Base-by-base conservation (phyloP, 1,284 basidiomycete genomes). In the Leccinum griseonigrum region DNA sequence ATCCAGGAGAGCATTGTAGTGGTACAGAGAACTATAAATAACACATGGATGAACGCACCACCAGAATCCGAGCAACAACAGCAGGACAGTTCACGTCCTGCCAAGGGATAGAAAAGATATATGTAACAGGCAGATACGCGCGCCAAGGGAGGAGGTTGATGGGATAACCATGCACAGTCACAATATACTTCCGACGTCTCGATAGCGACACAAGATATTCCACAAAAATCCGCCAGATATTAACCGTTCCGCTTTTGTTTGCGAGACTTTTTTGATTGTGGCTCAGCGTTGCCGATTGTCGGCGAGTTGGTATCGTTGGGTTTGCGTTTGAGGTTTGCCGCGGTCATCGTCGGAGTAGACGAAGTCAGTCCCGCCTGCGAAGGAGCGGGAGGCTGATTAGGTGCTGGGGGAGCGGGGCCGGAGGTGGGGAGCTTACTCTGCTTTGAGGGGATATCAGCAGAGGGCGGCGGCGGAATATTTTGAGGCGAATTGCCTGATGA, bases 291-390 rank as follows among this genome's bases (percentile, higher is more conserved):
- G 52, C 77, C 75, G 53, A 79, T 79, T 32, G 81, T 81, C 38
- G 86, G 83, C 31, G 85, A 83, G 31, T 81, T 77, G 40, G 79
- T 75, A 59, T 85, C 83, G 43, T 75, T 77, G 65, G 81, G 78
- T 61, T 90, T 91, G 64, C 89, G 82, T 76, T 91, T 91, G 68
- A 90, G 75, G 51, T 83, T 79, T 59, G 85, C 78, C 68, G 78
- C 75, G 46, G 80, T 60, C 74, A 86, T 70, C 7, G 83, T 78
- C 3, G 88, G 86, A 4, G 83, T 83, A 68, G 77, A 73, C 2
- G 69, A 69, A 29, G 69, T 74, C 59, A 81, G 69, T 65, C 70
- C 68, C 68, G 81, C 80, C 58, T 83, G 76, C 57, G 77, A 75
- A 59, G 80, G 70, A 58, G 73, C 75, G 56, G 77, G 70, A 58